Base-by-base conservation (phyloP, 2,329 filamentous ascomycete genomes). In the Stagonosporopsis chrysanthemi region DNA sequence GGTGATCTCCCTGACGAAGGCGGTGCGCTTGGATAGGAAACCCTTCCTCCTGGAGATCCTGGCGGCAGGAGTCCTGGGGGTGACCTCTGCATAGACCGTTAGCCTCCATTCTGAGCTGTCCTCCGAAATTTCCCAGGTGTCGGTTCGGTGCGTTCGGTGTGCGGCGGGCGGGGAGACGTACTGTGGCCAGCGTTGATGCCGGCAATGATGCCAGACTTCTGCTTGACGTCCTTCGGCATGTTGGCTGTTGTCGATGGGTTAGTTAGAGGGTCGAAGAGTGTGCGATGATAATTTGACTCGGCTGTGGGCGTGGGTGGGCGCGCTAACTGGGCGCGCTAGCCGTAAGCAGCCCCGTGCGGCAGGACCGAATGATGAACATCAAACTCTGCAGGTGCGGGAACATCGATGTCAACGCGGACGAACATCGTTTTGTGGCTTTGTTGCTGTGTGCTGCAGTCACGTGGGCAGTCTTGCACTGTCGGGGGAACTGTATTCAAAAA, bases 1-100 rank as follows among this genome's bases (percentile, higher is more conserved):
- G 81, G 97, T 92, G 79, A 99, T 90, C 79, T 97, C 93, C 75
- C 95, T 88, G 74, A 98, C 94, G 84, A 99, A 98, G 75, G 90
- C 88, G 74, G 95, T 98, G 78, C 93, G 89, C 89, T 96, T 97
- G 85, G 91, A 96, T 78, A 96, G 85, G 83, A 95, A 91, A 74
- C 95, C 95, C 88, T 97, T 98, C 84, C 88, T 93, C 91, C 80
- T 78, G 66, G 81, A 83, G 67, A 82, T 78, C 67, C 78, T 78
- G 65, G 79, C 74, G 69, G 80, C 79, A 57, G 79, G 78, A 70
- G 79, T 78, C 75, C 78, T 80, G 42, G 80, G 80, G 54, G 81
- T 83, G 77, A 83, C 81, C 78, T 83, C 80, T 71, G 62, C 72
- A 67, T 54, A 65, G 54, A 57, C 60, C 54, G 61, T 72, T 70